Evolutionary conservation across 495 filamentous ascomycete species (phyloP).

Genomic region (Parathielavia appendiculata): DNA sequence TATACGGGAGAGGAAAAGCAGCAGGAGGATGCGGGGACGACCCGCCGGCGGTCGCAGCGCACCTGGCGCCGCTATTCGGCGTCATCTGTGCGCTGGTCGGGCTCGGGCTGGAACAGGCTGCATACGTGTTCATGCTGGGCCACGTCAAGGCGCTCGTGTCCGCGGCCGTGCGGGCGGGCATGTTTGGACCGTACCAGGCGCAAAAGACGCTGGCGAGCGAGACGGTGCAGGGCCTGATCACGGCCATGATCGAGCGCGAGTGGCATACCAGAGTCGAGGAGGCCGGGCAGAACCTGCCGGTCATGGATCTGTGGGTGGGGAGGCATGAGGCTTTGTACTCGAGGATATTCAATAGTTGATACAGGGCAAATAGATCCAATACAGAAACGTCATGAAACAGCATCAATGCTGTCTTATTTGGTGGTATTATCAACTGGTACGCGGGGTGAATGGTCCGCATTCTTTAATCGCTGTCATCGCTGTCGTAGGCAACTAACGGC

Average conservation of each 20-base stretch:
- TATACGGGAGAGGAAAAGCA: no score
- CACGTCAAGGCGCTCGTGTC: conserved; percentile 86
- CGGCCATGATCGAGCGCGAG: conserved; percentile 56
- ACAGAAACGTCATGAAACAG: not conserved
- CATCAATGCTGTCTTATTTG: not conserved
- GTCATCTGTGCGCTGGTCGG: conserved; percentile 60
- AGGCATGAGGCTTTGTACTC: conserved; percentile 94
- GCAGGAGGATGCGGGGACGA: not conserved
- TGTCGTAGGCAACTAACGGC: conserved; percentile 83
- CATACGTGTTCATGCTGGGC: conserved; percentile 80
- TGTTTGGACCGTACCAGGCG: conserved; percentile 90
- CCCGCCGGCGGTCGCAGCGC: conserved; percentile 48
- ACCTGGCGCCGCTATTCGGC: conserved; percentile 79
- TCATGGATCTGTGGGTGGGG: conserved; percentile 90
- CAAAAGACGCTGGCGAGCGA: conserved; percentile 69
- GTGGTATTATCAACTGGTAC: conserved; percentile 7
- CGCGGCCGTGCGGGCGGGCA: conserved; percentile 80
- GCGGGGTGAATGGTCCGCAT: not conserved
- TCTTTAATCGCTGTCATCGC: conserved; percentile 63
- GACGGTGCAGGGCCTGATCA: conserved; percentile 57
- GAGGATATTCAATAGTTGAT: conserved; percentile 79
- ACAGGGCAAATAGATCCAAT: no score
- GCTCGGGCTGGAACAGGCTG: conserved; percentile 57
- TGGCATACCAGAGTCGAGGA: conserved; percentile 56
- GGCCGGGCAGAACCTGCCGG: conserved; percentile 81